These are phyloP conservation scores for Neurospora africana DNA, from an alignment of 495 filamentous ascomycete species.

Conservation along the genomic window DNA sequence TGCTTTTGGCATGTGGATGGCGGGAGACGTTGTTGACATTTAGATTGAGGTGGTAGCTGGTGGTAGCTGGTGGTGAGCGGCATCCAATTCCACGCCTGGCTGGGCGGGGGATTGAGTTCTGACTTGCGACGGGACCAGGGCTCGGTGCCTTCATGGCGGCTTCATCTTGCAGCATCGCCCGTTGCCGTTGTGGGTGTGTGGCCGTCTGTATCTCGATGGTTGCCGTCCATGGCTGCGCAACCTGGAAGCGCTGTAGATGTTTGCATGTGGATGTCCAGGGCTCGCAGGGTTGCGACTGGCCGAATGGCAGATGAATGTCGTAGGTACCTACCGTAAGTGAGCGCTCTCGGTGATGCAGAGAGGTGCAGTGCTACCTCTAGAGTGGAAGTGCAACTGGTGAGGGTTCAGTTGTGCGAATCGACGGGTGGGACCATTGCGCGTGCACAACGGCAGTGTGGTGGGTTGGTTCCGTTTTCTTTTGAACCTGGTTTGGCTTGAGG, in stretches of 20 bases:
- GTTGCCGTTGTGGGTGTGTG: not conserved
- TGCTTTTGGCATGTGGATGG: not conserved
- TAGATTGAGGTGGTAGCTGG: not conserved
- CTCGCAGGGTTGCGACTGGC: not conserved
- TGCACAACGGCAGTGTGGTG: not conserved
- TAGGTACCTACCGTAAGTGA: not conserved
- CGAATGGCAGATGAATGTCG: not conserved
- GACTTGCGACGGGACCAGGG: not conserved
- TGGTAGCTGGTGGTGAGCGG: not conserved
- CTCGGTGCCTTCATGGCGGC: not conserved
- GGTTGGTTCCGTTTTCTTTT: not conserved
- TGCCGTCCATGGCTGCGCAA: not conserved
- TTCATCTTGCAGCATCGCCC: not conserved
- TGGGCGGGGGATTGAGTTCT: not conserved
- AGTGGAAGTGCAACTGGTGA: not conserved
- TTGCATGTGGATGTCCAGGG: not conserved
- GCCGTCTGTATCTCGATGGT: not conserved
- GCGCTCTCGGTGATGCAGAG: not conserved
- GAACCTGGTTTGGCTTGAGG: not conserved
- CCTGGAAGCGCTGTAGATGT: not conserved
- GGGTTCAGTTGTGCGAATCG: not conserved
- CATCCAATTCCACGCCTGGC: not conserved
- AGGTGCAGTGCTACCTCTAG: not conserved
- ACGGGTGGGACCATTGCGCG: not conserved
- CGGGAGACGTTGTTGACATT: not conserved